Conservation (phyloP, 805 yeast species). For the Lachancea nothofagi region DNA sequence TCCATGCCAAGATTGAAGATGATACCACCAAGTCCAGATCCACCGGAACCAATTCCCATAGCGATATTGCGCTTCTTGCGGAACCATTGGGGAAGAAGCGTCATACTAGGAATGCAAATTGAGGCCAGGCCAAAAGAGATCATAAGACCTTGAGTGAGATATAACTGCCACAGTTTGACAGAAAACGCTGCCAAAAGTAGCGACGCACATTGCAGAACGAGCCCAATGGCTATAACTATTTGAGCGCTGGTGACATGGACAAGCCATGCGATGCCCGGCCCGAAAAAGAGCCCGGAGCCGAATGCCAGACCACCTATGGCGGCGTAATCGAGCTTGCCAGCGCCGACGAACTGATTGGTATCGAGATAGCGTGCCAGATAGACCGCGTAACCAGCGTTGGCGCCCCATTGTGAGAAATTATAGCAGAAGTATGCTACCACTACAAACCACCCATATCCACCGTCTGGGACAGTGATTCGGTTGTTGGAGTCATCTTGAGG, state of each 20-base stretch:
- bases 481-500: no score
- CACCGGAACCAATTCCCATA: conserved; percentile 35
- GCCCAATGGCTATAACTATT: conserved; percentile 40
- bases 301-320: conserved; percentile 55
- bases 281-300: conserved; percentile 45
- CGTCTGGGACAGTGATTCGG: conserved; percentile 36
- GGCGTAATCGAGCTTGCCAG: conserved; percentile 46
- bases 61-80: conserved; percentile 42
- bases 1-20: conserved; percentile 37
- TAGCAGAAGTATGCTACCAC: conserved; percentile 40
- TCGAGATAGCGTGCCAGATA: conserved; percentile 47
- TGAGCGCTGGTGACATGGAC: conserved; percentile 43
- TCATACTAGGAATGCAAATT: conserved; percentile 42
- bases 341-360: conserved; percentile 41
- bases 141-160: conserved; percentile 51
- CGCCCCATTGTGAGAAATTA: conserved; percentile 53
- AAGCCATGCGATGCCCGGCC: conserved; percentile 44
- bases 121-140: conserved; percentile 49
- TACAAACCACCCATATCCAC: conserved; percentile 51
- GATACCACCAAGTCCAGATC: conserved; percentile 42
- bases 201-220: conserved; percentile 42
- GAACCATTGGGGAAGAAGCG: conserved; percentile 55
- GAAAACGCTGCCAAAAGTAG: conserved; percentile 49
- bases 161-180: conserved; percentile 49
- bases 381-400: conserved; percentile 50